A percentile compares a stretch with the other conserved stretches of the same genome.
phyloP scores from a whole-genome alignment of 108 stramenopile species.

The Fistulifera pelliculosa region DNA sequence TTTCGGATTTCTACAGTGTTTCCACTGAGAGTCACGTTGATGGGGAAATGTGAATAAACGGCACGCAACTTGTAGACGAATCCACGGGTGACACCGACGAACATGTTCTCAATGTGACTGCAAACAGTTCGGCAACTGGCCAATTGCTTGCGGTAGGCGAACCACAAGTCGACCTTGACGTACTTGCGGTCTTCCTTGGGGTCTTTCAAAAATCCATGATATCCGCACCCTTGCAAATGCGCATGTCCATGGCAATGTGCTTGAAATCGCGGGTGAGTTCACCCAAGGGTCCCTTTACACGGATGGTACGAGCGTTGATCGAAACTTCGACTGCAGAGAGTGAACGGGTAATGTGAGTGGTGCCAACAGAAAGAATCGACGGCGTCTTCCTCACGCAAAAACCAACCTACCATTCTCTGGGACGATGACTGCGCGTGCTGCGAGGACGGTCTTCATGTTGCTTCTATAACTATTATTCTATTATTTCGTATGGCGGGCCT shows the following conservation, averaged over 20 bases:
- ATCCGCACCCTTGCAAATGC: constrained; percentile 21
- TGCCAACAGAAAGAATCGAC: background rate
- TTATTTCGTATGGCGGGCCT: constrained; percentile 40
- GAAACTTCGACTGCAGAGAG: constrained; percentile 65
- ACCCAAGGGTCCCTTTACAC: constrained; percentile 92
- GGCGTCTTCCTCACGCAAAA: too few species aligned
- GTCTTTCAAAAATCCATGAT: too few species aligned
- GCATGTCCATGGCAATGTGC: constrained; percentile 88
- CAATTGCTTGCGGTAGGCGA: constrained; percentile 94
- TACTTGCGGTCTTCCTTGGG: constrained; percentile 24
- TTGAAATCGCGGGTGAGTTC: constrained; percentile 89
- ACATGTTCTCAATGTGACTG: constrained; percentile 99
- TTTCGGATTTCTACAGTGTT: constrained; percentile 95
- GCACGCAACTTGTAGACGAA: constrained; percentile 99
- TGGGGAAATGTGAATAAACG: constrained; percentile 99
- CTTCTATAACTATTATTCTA: background rate
- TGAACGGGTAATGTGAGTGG: constrained; percentile 5
- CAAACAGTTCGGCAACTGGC: constrained; percentile 95
- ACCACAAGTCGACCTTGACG: constrained; percentile 96
- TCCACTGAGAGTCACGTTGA: constrained; percentile 88
- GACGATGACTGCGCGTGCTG: constrained; percentile 51
- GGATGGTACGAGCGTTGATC: constrained; percentile 79
- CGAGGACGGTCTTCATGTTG: constrained; percentile 77
- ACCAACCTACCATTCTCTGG: constrained; percentile 45
- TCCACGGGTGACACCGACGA: constrained; percentile 96